Evolutionary conservation across 805 yeast genomes (phyloP), one percentile per base, ranked within the genome.

Genomic region (Saccharomyces paradoxus): DNA sequence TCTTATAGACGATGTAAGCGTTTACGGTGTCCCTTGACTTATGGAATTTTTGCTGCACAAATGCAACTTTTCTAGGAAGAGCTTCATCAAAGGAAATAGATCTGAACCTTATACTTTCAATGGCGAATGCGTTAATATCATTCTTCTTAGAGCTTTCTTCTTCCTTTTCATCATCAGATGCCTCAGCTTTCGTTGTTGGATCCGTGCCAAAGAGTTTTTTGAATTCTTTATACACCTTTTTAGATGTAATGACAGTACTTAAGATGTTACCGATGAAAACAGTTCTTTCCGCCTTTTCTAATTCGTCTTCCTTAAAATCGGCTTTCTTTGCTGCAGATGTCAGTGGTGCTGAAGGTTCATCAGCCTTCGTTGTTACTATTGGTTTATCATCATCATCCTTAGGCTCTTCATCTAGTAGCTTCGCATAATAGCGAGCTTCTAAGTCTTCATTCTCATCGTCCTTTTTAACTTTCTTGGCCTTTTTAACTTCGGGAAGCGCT

Each of bases 31-130:
- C 92, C 69, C 95, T 80, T 29, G 83, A 78, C 49, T 81, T 78
- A 66, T 91, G 92, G 56, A 91, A 76, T 58, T 84, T 81, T 66
- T 88, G 89, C 63, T 84, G 81, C 56, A 87, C 85, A 67, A 84
- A 89, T 0, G 99, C 98, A 41, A 88, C 90, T 66, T 90, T 92
- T 68, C 97, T 81, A 53, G 98, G 98, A 50, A 90, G 76, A 32
- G 87, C 83, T 65, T 90, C 95, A 53, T 86, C 83, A 59, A 91
- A 89, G 2, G 96, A 88, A 60, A 94, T 86, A 2, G 97, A 90
- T 72, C 99, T 81, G 76, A 90, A 94, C 69, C 99, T 79, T 51
- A 90, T 77, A 12, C 96, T 87, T 50, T 82, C 84, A 50, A 92
- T 75, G 24, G 55, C 55, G 50, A 74, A 74, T 53, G 55, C 58